phyloP scores from a whole-genome alignment of 345 rosid genomes.

The Raphanus sativus region DNA sequence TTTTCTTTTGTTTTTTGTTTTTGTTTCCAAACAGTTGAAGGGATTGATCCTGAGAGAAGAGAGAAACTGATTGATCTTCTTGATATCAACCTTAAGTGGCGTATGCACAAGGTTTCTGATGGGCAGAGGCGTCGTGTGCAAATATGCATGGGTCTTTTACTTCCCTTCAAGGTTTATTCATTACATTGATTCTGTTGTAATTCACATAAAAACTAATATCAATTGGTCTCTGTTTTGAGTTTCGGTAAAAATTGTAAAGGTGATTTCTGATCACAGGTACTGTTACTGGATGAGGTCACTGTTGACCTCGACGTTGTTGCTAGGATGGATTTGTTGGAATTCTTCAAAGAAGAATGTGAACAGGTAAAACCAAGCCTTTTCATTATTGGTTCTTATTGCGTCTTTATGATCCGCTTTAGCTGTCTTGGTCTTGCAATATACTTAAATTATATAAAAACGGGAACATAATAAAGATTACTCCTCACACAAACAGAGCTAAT shows the following conservation, averaged over 20 bases:
- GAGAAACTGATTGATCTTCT: slow-evolving; percentile 86
- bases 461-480: background rate
- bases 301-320: slow-evolving; percentile 96
- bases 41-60: slow-evolving; percentile 81
- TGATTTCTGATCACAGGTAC: slow-evolving; percentile 52
- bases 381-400: background rate
- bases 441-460: background rate
- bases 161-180: slow-evolving; percentile 74
- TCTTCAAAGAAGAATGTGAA: slow-evolving; percentile 88
- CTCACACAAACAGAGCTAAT: background rate
- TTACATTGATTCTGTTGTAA: too few species aligned
- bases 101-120: slow-evolving; percentile 99
- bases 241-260: background rate
- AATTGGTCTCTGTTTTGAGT: background rate
- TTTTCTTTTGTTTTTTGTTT: background rate
- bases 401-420: background rate
- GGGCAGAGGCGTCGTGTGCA: slow-evolving; percentile 98
- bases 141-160: slow-evolving; percentile 96
- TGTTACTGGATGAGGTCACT: slow-evolving; percentile 90
- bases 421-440: background rate
- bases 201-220: too few species aligned
- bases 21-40: slow-evolving; percentile 66
- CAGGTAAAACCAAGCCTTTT: slow-evolving; percentile 46
- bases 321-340: slow-evolving; percentile 85
- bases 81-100: slow-evolving; percentile 90